These are phyloP conservation scores for Arxiozyma heterogenica DNA, from an alignment of 1,139 yeast species.

Conservation along the genomic window DNA sequence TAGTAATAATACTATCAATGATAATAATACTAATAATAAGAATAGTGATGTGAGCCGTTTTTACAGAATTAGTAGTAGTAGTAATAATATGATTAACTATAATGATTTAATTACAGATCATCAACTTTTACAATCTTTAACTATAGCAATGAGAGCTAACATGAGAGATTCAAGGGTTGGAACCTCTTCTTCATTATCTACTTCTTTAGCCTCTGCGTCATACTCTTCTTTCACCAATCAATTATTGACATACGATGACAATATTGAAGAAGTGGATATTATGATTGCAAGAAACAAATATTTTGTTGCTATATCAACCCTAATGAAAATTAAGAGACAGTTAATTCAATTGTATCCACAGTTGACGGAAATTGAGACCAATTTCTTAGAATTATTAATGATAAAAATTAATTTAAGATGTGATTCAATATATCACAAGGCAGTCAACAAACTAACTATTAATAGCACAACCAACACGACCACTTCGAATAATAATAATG, in stretches of 20 bases:
- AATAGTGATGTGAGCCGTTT: neutral
- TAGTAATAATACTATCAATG: neutral
- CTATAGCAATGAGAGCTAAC: constrained; percentile 26
- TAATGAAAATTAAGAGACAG: constrained; percentile 17
- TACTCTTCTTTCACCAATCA: constrained; percentile 8
- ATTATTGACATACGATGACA: constrained; percentile 21
- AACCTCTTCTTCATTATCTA: constrained; percentile 3
- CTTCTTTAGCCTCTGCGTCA: constrained; percentile 1
- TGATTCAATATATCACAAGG: constrained; percentile 21
- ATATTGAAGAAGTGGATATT: constrained; percentile 26
- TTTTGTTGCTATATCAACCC: constrained; percentile 20
- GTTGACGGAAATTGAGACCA: constrained; percentile 32
- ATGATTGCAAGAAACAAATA: constrained; percentile 24
- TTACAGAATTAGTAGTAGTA: neutral
- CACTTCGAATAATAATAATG: constrained; percentile 11
- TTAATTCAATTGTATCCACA: constrained; percentile 11
- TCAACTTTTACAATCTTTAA: constrained; percentile 19
- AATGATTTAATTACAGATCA: constrained; percentile 17
- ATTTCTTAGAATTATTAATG: constrained; percentile 35
- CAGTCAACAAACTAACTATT: constrained; percentile 29
- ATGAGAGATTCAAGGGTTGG: constrained; percentile 16
- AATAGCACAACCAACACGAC: constrained; percentile 6
- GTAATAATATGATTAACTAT: neutral
- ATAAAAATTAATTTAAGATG: constrained; percentile 37
- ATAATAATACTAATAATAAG: neutral